Evolutionary conservation across 345 rosid genomes (phyloP).

Genomic region (Salix udensis): DNA sequence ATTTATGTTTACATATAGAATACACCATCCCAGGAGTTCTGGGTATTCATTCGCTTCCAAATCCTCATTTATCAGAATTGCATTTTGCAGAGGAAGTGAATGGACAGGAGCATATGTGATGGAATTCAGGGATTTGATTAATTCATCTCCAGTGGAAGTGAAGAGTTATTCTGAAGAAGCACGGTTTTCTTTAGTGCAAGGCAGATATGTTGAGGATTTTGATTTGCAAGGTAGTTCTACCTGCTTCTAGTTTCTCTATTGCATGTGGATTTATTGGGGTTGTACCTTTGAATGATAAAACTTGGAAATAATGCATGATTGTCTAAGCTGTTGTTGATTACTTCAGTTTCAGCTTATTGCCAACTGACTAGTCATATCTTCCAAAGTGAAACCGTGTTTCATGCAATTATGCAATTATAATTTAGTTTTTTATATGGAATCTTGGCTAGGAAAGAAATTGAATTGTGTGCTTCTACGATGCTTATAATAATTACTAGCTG

Average conservation of each 20-base stretch:
- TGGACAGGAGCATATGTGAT: constrained; percentile 88
- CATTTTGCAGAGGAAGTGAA: constrained; percentile 58
- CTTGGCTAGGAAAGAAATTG: too few relatives aligned
- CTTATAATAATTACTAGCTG: too few relatives aligned
- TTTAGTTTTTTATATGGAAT: too few relatives aligned
- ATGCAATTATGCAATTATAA: too few relatives aligned
- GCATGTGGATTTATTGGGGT: neutral
- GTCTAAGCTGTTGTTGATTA: too few relatives aligned
- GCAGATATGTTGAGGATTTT: constrained; percentile 73
- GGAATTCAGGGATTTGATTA: constrained; percentile 71
- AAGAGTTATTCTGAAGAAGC: constrained; percentile 63
- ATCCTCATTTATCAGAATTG: constrained; percentile 10
- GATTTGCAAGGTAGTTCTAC: constrained; percentile 38
- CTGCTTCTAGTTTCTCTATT: neutral
- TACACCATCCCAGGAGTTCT: neutral
- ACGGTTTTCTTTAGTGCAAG: constrained; percentile 75
- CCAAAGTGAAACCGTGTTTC: too few relatives aligned
- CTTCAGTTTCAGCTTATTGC: too few relatives aligned
- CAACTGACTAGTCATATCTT: too few relatives aligned
- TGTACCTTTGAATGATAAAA: constrained; percentile 9
- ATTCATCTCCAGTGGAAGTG: constrained; percentile 37
- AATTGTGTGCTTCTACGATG: too few relatives aligned
- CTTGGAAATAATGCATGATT: neutral
- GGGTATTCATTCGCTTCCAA: neutral
- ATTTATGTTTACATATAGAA: neutral